Conservation (phyloP, 352 stramenopile species). For the Pythium biforme region DNA sequence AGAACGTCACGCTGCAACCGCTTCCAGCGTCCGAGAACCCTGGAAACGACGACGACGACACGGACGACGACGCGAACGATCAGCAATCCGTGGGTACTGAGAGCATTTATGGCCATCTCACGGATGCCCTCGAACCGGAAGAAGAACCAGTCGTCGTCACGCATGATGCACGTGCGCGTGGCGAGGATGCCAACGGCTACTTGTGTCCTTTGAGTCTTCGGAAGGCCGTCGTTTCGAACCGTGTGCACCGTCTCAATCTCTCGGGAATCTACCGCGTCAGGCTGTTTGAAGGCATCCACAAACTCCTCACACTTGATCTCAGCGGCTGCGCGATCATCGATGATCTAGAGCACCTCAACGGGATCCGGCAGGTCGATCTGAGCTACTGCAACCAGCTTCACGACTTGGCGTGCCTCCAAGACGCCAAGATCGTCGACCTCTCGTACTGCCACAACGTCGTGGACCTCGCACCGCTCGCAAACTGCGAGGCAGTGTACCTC, state of each 20-base stretch:
- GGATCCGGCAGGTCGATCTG: slow-evolving; percentile 51
- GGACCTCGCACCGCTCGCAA: slow-evolving; percentile 42
- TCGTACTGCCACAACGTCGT: slow-evolving; percentile 67
- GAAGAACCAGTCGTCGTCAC: slow-evolving; percentile 20
- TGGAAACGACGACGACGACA: neutral
- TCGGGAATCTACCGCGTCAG: slow-evolving; percentile 46
- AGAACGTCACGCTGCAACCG: slow-evolving; percentile 58
- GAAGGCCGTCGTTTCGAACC: slow-evolving; percentile 25
- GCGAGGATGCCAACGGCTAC: slow-evolving; percentile 22
- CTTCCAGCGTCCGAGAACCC: slow-evolving; percentile 15
- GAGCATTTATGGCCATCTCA: slow-evolving; percentile 22
- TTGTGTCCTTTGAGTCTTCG: slow-evolving; percentile 35
- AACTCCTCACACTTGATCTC: slow-evolving; percentile 48
- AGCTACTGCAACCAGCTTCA: slow-evolving; percentile 66
- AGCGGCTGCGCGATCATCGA: slow-evolving; percentile 57
- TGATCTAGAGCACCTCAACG: slow-evolving; percentile 37
- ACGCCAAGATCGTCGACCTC: slow-evolving; percentile 46
- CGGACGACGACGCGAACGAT: neutral
- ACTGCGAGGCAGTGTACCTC: slow-evolving; percentile 51
- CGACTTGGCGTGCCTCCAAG: slow-evolving; percentile 44
- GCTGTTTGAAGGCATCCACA: slow-evolving; percentile 54
- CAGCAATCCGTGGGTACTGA: slow-evolving; percentile 2
- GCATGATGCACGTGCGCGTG: slow-evolving; percentile 23
- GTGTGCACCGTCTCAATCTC: slow-evolving; percentile 45
- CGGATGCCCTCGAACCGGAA: slow-evolving; percentile 9